Percentiles rank a stretch among this genome's conserved stretches.
phyloP scores from a whole-genome alignment of 2,329 filamentous ascomycete species.

The Stemphylium lycopersici region DNA sequence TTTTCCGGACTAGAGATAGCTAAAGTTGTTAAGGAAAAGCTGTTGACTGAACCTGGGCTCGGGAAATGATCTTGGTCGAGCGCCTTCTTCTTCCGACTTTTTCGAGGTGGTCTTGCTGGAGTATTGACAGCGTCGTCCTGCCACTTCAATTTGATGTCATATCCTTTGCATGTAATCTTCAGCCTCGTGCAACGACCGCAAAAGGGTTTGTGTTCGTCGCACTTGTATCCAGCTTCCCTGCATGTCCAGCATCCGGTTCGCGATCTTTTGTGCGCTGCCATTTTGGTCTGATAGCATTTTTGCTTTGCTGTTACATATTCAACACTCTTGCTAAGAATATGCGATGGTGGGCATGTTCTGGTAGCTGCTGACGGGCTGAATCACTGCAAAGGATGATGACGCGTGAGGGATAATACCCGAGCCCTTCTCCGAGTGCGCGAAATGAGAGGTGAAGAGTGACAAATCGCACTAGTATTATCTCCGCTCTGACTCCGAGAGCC shows the following conservation, averaged over 20 bases:
- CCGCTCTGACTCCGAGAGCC: background rate
- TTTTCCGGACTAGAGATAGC: constrained; percentile 3
- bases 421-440: background rate
- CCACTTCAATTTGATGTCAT: constrained; percentile 40
- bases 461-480: constrained; percentile 12
- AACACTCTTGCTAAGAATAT: background rate
- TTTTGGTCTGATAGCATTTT: constrained; percentile 14
- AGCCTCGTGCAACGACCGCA: constrained; percentile 36
- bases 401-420: background rate
- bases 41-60: constrained; percentile 24
- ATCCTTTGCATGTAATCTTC: constrained; percentile 40
- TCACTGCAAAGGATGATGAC: background rate
- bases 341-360: background rate
- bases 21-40: constrained; percentile 20
- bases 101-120: constrained; percentile 21
- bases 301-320: background rate
- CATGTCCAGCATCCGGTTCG: constrained; percentile 44
- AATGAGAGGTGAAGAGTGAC: constrained; percentile 7
- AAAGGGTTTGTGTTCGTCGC: constrained; percentile 39
- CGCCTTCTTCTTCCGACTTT: constrained; percentile 21
- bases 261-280: constrained; percentile 36
- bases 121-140: constrained; percentile 23
- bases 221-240: constrained; percentile 42
- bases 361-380: background rate
- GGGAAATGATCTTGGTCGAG: constrained; percentile 3